These are phyloP conservation scores for Helotiales sp. DNA, from an alignment of 2,329 filamentous ascomycete species.

Conservation along the genomic window DNA sequence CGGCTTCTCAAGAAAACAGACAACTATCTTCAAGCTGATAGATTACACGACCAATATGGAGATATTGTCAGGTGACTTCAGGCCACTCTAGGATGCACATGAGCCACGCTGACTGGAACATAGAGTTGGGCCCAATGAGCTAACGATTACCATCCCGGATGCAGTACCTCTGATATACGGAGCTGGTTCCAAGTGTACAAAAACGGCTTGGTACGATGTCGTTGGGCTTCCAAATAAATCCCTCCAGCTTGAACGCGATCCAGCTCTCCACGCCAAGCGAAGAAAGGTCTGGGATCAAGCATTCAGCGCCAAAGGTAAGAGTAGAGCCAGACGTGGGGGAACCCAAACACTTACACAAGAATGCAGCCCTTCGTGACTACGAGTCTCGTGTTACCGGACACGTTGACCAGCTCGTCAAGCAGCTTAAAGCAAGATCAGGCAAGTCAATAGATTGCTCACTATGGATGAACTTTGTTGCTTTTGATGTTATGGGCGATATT, in stretches of 20 bases:
- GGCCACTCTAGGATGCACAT: background rate
- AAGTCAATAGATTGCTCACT: conserved; percentile 18
- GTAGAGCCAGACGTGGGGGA: background rate
- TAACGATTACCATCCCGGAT: background rate
- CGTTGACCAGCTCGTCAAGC: conserved; percentile 15
- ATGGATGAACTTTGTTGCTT: conserved; percentile 26
- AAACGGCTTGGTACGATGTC: conserved; percentile 25
- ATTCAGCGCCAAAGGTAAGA: conserved; percentile 23
- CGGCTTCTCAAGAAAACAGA: conserved; percentile 2
- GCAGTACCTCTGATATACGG: conserved; percentile 13
- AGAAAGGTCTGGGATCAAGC: conserved; percentile 27
- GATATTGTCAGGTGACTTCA: conserved; percentile 21
- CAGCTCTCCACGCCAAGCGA: conserved; percentile 22
- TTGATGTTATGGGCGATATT: conserved; percentile 31
- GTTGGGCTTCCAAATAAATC: conserved; percentile 12
- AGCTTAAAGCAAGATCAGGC: conserved; percentile 15
- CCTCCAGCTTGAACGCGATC: conserved; percentile 20
- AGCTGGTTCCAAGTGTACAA: conserved; percentile 21
- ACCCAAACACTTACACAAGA: background rate
- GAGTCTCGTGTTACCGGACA: conserved; percentile 20
- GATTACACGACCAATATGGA: conserved; percentile 23
- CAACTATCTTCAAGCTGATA: conserved; percentile 13
- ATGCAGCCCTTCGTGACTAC: conserved; percentile 24
- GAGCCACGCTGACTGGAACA: background rate
- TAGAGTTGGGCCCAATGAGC: conserved; percentile 2